These are phyloP conservation scores for Diaporthe sp. DNA, from an alignment of 2,329 filamentous ascomycete genomes.

Conservation along the genomic window DNA sequence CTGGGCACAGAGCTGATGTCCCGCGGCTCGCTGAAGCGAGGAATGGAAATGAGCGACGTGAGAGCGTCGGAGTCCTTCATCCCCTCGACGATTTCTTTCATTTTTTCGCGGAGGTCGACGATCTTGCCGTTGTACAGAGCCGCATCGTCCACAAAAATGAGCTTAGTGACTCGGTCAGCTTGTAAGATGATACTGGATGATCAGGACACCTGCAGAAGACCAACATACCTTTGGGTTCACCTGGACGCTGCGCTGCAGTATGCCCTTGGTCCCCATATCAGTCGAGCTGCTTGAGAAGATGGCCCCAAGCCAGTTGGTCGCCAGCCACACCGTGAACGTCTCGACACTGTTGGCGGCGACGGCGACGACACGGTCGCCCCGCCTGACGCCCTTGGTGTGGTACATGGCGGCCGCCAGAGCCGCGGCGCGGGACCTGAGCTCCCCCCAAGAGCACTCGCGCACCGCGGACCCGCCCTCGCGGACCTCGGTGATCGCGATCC, in stretches of 20 bases:
- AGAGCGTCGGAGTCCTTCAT: constrained; percentile 74
- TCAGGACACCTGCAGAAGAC: not conserved
- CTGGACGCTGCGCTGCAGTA: constrained; percentile 81
- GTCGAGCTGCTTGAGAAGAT: constrained; percentile 84
- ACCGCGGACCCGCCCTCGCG: constrained; percentile 74
- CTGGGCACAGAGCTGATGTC: constrained; percentile 69
- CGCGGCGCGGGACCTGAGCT: constrained; percentile 73
- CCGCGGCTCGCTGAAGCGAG: constrained; percentile 73
- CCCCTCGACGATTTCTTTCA: constrained; percentile 74
- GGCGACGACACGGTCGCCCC: constrained; percentile 82
- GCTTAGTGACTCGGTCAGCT: constrained; percentile 53
- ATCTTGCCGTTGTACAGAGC: constrained; percentile 85
- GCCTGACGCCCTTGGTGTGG: constrained; percentile 72
- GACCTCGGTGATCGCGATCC: constrained; percentile 80
- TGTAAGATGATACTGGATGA: constrained; percentile 22
- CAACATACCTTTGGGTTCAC: constrained; percentile 75
- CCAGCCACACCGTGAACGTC: constrained; percentile 80
- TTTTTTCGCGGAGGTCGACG: constrained; percentile 80
- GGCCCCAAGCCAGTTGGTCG: constrained; percentile 78
- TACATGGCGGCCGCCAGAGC: constrained; percentile 74
- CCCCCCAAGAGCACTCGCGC: constrained; percentile 74
- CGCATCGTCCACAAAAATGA: constrained; percentile 87
- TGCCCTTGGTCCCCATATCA: constrained; percentile 85
- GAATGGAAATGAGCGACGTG: constrained; percentile 73
- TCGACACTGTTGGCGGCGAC: constrained; percentile 83